Evolutionary conservation across 1,284 basidiomycete genomes (phyloP).

Genomic region (Pholiota adiposa): DNA sequence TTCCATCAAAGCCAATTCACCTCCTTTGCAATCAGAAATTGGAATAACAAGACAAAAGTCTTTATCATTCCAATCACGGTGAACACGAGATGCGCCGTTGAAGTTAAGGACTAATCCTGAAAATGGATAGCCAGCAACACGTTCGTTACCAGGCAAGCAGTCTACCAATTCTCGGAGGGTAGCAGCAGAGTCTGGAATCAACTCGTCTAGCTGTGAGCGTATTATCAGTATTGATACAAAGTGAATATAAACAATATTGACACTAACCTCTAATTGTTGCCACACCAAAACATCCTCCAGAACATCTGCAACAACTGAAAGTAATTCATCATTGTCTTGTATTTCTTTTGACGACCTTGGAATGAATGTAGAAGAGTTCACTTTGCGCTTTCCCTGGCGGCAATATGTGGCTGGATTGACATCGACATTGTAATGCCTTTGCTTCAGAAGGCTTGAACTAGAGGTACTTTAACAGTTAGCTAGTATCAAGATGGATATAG

Average conservation of each 20-base stretch:
- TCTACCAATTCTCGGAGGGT: conserved; percentile 2
- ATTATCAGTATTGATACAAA: too few relatives aligned
- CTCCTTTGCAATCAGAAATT: conserved; percentile 23
- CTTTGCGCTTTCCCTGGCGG: not conserved
- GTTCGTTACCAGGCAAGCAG: conserved; percentile 11
- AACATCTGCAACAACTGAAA: not conserved
- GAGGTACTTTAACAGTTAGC: not conserved
- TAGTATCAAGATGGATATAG: not conserved
- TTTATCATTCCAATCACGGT: conserved; percentile 27
- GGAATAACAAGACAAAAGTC: conserved; percentile 26
- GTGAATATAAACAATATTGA: not conserved
- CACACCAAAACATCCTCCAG: not conserved
- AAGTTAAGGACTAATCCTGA: conserved; percentile 30
- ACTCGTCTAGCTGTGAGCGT: not conserved
- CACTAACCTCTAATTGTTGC: not conserved
- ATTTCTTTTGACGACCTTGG: not conserved
- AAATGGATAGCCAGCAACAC: conserved; percentile 25
- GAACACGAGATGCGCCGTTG: conserved; percentile 23
- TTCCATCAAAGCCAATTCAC: conserved; percentile 27
- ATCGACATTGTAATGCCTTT: not conserved
- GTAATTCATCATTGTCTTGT: not conserved
- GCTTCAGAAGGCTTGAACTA: not conserved
- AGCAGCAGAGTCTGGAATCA: conserved; percentile 11
- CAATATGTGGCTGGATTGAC: not conserved
- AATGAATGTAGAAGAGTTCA: conserved; percentile 4